phyloP scores from a whole-genome alignment of 495 filamentous ascomycete species.

The Penicillium ochrochloron region DNA sequence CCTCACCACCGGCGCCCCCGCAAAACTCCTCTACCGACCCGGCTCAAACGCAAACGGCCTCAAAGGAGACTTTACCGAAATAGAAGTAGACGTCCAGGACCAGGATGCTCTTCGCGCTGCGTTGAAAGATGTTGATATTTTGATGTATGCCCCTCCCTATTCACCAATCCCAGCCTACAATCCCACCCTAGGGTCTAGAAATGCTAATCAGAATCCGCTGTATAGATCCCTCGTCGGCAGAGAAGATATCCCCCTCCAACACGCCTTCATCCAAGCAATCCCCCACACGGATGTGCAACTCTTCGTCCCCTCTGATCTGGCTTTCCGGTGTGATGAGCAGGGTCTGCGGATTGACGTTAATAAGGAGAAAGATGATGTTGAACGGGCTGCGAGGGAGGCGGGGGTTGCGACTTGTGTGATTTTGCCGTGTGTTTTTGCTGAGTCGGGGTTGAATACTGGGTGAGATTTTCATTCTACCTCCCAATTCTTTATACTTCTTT shows the following conservation, averaged over 20 bases:
- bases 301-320: constrained; percentile 29
- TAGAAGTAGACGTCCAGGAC: constrained; percentile 27
- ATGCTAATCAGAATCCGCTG: background rate
- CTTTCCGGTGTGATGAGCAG: constrained; percentile 22
- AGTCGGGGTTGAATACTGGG: constrained; percentile 22
- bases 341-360: constrained; percentile 21
- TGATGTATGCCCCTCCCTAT: constrained; percentile 18
- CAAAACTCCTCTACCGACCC: constrained; percentile 26
- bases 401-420: constrained; percentile 29
- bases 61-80: constrained; percentile 10
- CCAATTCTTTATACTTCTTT: background rate
- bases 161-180: too few species aligned
- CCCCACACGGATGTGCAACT: constrained; percentile 29
- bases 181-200: too few species aligned
- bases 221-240: constrained; percentile 30
- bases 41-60: constrained; percentile 22
- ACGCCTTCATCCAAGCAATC: constrained; percentile 28
- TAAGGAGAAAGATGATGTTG: constrained; percentile 23
- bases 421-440: constrained; percentile 25
- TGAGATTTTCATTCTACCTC: background rate
- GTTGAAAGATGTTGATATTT: constrained; percentile 31
- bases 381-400: constrained; percentile 22
- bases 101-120: constrained; percentile 17
- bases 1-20: constrained; percentile 22
- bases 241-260: constrained; percentile 18